Conservation (phyloP, 2,329 filamentous ascomycete species). For the Plenodomus lindquistii region DNA sequence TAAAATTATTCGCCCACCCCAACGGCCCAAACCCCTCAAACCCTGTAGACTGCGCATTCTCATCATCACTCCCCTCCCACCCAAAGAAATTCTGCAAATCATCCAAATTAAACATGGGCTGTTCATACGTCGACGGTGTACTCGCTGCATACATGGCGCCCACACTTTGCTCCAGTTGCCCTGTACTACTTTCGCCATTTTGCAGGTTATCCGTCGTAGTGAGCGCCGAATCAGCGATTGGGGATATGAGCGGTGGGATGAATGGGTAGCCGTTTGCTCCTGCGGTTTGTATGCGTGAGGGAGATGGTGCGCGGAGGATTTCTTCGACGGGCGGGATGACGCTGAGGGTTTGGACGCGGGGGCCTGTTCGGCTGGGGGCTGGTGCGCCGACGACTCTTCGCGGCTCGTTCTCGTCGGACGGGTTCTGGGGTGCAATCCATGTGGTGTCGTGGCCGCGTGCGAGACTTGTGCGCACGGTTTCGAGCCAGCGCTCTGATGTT, state of each 20-base stretch:
- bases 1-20: slow-evolving; percentile 36
- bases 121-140: slow-evolving; percentile 19
- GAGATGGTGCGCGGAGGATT: slow-evolving; percentile 12
- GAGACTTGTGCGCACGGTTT: slow-evolving; percentile 35
- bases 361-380: slow-evolving; percentile 6
- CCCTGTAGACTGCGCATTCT: slow-evolving; percentile 32
- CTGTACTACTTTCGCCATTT: neutral
- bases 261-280: slow-evolving; percentile 12
- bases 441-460: slow-evolving; percentile 29
- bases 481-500: slow-evolving; percentile 37
- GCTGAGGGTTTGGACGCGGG: slow-evolving; percentile 4
- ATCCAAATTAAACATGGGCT: slow-evolving; percentile 37
- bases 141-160: slow-evolving; percentile 14
- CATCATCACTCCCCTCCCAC: slow-evolving; percentile 30
- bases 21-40: slow-evolving; percentile 35
- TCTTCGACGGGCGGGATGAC: slow-evolving; percentile 19
- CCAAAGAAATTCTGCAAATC: slow-evolving; percentile 41
- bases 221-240: slow-evolving; percentile 1
- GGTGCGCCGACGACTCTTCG: slow-evolving; percentile 28
- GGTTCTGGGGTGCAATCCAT: slow-evolving; percentile 37
- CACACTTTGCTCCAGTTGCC: slow-evolving; percentile 13
- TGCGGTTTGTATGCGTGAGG: slow-evolving; percentile 12
- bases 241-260: slow-evolving; percentile 1
- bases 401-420: slow-evolving; percentile 31
- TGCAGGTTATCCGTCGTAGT: slow-evolving; percentile 4